Percentiles rank a stretch among this genome's conserved stretches.
Evolutionary conservation across 306 rosid genomes (phyloP).

Genomic region (Vicia faba): DNA sequence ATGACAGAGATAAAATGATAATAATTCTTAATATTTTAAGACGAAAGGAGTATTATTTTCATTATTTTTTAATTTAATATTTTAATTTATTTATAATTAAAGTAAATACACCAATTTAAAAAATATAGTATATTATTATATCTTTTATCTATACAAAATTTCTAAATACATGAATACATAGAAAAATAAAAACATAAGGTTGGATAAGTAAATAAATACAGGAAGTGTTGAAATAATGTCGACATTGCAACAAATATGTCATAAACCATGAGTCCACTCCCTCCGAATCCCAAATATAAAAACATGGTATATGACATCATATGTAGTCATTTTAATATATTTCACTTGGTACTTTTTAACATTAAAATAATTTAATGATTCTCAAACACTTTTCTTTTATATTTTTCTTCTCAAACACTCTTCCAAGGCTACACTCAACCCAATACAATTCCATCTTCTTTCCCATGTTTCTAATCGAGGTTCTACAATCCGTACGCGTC

Average conservation of each 20-base stretch:
- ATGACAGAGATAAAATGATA: too few species aligned
- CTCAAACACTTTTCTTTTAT: not conserved
- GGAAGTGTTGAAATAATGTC: not conserved
- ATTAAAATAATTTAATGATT: not conserved
- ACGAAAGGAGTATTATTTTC: too few species aligned
- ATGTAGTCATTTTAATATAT: not conserved
- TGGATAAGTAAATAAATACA: not conserved
- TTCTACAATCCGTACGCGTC: not conserved
- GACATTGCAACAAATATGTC: not conserved
- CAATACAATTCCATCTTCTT: not conserved
- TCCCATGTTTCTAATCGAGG: not conserved
- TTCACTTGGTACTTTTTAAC: slow-evolving; percentile 5
- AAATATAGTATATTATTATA: too few species aligned
- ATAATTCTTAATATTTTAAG: too few species aligned
- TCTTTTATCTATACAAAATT: too few species aligned
- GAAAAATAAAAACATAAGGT: not conserved
- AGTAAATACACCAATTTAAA: too few species aligned
- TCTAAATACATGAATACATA: not conserved
- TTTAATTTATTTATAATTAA: too few species aligned
- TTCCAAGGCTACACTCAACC: not conserved
- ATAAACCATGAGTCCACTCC: not conserved
- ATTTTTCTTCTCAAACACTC: slow-evolving; percentile 2
- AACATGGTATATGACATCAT: slow-evolving; percentile 1
- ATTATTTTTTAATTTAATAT: too few species aligned
- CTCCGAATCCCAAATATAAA: not conserved